Evolutionary conservation across 352 stramenopile genomes (phyloP).

Genomic region (Globisporangium echinulatum): DNA sequence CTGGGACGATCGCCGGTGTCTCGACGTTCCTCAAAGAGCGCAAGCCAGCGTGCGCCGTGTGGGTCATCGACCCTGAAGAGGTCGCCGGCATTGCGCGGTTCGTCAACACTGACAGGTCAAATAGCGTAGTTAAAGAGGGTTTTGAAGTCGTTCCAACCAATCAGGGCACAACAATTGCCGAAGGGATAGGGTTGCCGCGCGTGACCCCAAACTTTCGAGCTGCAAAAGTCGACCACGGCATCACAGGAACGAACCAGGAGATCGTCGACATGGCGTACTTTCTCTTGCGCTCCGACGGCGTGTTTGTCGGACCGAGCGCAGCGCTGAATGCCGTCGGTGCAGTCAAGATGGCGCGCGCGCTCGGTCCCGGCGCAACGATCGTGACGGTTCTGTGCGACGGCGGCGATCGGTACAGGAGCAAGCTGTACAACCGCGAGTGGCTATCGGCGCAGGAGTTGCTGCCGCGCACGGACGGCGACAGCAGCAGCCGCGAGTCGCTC

Average conservation of each 20-base stretch:
- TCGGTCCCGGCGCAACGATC: constrained; percentile 62
- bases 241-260: constrained; percentile 90
- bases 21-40: constrained; percentile 92
- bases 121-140: constrained; percentile 76
- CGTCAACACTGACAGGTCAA: constrained; percentile 57
- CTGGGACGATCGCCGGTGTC: constrained; percentile 89
- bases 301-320: constrained; percentile 89
- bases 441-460: constrained; percentile 51
- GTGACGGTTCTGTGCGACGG: constrained; percentile 82
- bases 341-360: constrained; percentile 69
- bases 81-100: constrained; percentile 84
- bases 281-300: constrained; percentile 84
- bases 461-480: constrained; percentile 14
- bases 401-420: constrained; percentile 75
- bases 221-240: constrained; percentile 85
- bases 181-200: constrained; percentile 91
- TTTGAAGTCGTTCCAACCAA: constrained; percentile 85
- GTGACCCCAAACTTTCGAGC: constrained; percentile 91
- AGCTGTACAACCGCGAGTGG: constrained; percentile 76
- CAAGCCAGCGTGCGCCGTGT: constrained; percentile 49
- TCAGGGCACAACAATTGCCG: constrained; percentile 86
- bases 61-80: constrained; percentile 75
- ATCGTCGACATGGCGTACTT: constrained; percentile 92
- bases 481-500: constrained; percentile 14
- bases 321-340: constrained; percentile 74